Evolutionary conservation across 1,284 basidiomycete genomes (phyloP), one percentile per base, ranked within the genome.

Genomic region (Stygiomarasmius scandens): DNA sequence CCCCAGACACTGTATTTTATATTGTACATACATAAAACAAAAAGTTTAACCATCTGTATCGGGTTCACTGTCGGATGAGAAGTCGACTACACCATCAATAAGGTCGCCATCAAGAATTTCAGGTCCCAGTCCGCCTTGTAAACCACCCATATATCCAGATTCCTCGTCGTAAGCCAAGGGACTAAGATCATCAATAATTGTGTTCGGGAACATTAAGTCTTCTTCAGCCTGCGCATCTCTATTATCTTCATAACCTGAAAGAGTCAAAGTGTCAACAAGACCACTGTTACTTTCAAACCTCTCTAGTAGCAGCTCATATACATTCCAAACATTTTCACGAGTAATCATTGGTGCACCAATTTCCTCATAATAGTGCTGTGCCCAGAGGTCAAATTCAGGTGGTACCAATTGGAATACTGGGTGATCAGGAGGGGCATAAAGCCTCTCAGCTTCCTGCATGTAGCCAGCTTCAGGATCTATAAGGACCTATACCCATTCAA

Each of bases 321-420:
- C 43, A 24, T 62, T 48, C 61, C 63, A 64, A 16, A 59, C 53
- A 58, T 57, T 62, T 12, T 51, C 43, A 1, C 58, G 52, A 0
- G 54, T 57, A 24, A 63, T 41, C 2, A 20, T 3, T 11, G 63
- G 61, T 1, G 14, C 8, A 6, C 59, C 59, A 16, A 58, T 32
- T 12, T 54, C 2, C 2, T n/a, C 20, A 29, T 62, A 62, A 38
- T 45, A 62, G 11, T 43, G n/a, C 11, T 27, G 22, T 19, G 58
- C 58, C 22, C 41, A 43, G 4, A 29, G 22, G 36, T 24, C 47
- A 47, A 64, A 62, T 16, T 50, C 50, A 16, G 43, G 24, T 1
- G 60, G 59, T 2, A 64, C 63, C 10, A 64, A 56, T 9, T 62
- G 4, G 48, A 64, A 64, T 16, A 64, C 63, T 6, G 48, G 44